Percentiles rank a stretch among this genome's conserved stretches.
These are phyloP conservation scores for Breynia disticha DNA, from an alignment of 441 rosid genomes.

Conservation along the genomic window DNA sequence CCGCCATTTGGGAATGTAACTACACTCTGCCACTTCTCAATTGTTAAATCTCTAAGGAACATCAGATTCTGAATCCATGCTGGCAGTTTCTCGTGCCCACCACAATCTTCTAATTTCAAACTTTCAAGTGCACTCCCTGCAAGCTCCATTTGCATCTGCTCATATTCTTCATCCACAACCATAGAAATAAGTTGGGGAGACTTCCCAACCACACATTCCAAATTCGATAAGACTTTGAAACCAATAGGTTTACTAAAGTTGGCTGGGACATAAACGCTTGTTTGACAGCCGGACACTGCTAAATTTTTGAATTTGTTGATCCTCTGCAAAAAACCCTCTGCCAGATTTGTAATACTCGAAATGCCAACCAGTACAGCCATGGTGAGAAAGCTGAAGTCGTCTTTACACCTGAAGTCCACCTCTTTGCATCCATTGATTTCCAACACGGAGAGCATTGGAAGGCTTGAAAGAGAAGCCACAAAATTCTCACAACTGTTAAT, in stretches of 20 bases:
- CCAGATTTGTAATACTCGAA: neutral
- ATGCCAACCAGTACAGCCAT: neutral
- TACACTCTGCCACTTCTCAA: neutral
- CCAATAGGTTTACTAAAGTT: too few relatives aligned
- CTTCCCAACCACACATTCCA: neutral
- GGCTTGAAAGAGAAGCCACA: neutral
- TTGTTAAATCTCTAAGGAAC: neutral
- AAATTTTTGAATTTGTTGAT: neutral
- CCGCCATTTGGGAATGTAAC: neutral
- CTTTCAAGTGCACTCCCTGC: neutral
- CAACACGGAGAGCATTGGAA: neutral
- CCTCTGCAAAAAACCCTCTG: neutral
- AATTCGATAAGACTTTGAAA: neutral
- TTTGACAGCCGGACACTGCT: neutral
- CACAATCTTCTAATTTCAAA: neutral
- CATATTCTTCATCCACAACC: neutral
- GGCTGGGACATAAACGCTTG: too few relatives aligned
- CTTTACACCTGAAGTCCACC: neutral
- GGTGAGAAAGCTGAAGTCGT: neutral
- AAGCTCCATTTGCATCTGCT: neutral
- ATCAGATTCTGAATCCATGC: neutral
- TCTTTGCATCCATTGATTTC: neutral
- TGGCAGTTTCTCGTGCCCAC: neutral
- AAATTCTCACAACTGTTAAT: neutral
- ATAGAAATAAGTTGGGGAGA: neutral